These are phyloP conservation scores for Scheffersomyces segobiensis DNA, from an alignment of 1,139 yeast genomes.

Conservation along the genomic window DNA sequence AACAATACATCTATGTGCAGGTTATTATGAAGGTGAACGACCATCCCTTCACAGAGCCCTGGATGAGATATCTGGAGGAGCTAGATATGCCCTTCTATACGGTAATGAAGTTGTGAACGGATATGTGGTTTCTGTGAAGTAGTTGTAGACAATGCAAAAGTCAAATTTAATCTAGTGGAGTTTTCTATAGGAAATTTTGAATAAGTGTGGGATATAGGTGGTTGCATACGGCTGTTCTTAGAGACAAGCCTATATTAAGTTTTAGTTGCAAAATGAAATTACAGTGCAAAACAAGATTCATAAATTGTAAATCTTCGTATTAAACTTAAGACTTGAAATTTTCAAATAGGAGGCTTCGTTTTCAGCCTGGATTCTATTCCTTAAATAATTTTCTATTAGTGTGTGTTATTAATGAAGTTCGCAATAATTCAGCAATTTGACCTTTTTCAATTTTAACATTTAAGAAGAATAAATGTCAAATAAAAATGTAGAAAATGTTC, in stretches of 20 bases:
- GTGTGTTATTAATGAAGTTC: too few species aligned
- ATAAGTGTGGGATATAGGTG: not conserved
- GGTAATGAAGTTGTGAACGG: not conserved
- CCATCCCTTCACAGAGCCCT: not conserved
- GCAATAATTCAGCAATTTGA: too few species aligned
- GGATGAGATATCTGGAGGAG: not conserved
- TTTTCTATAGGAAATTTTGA: not conserved
- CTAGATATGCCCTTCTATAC: not conserved
- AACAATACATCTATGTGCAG: not conserved
- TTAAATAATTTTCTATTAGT: too few species aligned
- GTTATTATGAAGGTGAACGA: not conserved
- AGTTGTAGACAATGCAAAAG: too few species aligned
- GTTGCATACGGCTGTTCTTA: not conserved
- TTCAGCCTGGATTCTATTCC: too few species aligned
- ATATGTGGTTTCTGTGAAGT: not conserved
- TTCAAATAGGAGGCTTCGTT: too few species aligned
- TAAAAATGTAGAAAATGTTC: too few species aligned
- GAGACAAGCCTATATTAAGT: not conserved
- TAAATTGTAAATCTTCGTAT: not conserved
- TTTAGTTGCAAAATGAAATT: not conserved
- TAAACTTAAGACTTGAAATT: too few species aligned
- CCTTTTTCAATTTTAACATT: too few species aligned
- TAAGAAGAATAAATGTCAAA: too few species aligned
- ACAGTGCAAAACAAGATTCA: not conserved
- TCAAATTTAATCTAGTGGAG: not conserved